A percentile compares a stretch with the other conserved stretches of the same genome.
Conservation (phyloP, 78 protist genomes). For the Tieghemostelium lacteum region DNA sequence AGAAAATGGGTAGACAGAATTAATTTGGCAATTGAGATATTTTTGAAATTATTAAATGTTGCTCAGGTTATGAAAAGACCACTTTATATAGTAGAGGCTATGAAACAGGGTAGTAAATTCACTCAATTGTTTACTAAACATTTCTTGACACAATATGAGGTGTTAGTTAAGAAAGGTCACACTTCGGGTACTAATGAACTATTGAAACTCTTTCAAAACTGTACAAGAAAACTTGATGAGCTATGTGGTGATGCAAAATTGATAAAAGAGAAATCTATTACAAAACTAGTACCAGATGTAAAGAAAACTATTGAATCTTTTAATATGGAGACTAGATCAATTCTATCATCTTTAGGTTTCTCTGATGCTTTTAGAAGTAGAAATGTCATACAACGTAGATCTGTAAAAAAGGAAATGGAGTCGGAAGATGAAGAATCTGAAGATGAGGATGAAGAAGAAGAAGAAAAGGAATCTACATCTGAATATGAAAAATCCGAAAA, state of each 20-base stretch:
- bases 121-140: not conserved
- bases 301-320: constrained; percentile 26
- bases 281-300: constrained; percentile 19
- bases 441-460: not conserved
- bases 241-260: constrained; percentile 43
- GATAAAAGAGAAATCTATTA: constrained; percentile 10
- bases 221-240: not conserved
- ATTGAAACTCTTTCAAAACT: not conserved
- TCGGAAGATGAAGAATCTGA: constrained; percentile 1
- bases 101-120: constrained; percentile 10
- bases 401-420: not conserved
- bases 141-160: constrained; percentile 1
- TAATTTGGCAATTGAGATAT: not conserved
- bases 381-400: not conserved
- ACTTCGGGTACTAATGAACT: not conserved
- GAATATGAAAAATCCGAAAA: not conserved
- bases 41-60: not conserved
- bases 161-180: not conserved
- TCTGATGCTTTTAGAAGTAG: constrained; percentile 12
- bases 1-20: too few species aligned
- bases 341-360: not conserved
- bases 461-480: not conserved
- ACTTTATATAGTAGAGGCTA: constrained; percentile 12
- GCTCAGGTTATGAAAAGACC: not conserved
- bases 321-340: constrained; percentile 11